Percentiles rank a stretch among this genome's conserved stretches.
Conservation (phyloP, 345 rosid genomes). For the Combretum micranthum region DNA sequence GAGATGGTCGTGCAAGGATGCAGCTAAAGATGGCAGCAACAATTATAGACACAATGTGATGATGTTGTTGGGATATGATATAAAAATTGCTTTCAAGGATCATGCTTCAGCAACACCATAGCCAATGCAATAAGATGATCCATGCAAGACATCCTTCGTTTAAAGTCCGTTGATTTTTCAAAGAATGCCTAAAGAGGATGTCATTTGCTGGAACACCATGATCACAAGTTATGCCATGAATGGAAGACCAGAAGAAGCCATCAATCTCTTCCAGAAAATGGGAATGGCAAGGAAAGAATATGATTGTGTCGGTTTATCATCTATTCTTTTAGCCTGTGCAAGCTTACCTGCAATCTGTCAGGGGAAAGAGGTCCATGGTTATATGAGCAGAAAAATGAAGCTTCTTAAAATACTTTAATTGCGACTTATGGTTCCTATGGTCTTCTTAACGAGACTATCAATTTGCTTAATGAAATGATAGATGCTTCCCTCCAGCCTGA, state of each 20-base stretch:
- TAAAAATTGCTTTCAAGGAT: no score
- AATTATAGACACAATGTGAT: no score
- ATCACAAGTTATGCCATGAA: no score
- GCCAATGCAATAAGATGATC: slow-evolving; percentile 68
- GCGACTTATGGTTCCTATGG: slow-evolving; percentile 76
- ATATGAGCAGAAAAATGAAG: slow-evolving; percentile 55
- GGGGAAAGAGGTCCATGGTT: slow-evolving; percentile 76
- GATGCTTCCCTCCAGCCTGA: slow-evolving; percentile 43
- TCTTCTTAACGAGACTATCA: slow-evolving; percentile 23
- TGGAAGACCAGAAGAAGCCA: slow-evolving; percentile 58
- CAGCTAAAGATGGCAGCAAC: no score
- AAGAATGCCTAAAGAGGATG: slow-evolving; percentile 49
- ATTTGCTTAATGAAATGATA: slow-evolving; percentile 38
- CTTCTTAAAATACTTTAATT: slow-evolving; percentile 73
- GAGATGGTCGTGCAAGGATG: no score
- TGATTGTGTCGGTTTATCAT: slow-evolving; percentile 58
- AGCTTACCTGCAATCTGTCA: slow-evolving; percentile 52
- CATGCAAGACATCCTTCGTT: no score
- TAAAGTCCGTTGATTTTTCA: slow-evolving; percentile 29
- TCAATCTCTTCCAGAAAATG: slow-evolving; percentile 64
- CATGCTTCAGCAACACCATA: no score
- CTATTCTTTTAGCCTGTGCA: slow-evolving; percentile 75
- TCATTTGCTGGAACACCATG: slow-evolving; percentile 67
- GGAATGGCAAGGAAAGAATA: slow-evolving; percentile 41
- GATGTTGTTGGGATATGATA: no score